Evolutionary conservation across 768 basidiomycete genomes (phyloP).

Genomic region (Suillus placidus): DNA sequence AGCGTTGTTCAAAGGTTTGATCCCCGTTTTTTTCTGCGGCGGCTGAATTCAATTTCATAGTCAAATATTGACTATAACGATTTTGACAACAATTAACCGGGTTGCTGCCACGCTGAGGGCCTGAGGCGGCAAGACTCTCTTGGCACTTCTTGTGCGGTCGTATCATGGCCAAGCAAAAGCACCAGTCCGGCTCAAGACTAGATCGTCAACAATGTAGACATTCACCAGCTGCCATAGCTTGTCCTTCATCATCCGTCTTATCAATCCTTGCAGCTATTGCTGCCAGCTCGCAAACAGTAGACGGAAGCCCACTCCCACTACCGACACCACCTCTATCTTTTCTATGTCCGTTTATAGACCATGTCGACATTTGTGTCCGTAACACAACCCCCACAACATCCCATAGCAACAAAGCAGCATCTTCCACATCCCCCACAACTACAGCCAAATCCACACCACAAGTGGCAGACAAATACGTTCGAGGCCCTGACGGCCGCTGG

Average conservation of each 20-base stretch:
- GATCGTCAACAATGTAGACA: slow-evolving; percentile 15
- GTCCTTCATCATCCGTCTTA: slow-evolving; percentile 55
- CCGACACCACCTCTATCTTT: slow-evolving; percentile 53
- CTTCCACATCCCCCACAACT: slow-evolving; percentile 19
- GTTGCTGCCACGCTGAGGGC: slow-evolving; percentile 34
- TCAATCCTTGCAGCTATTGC: slow-evolving; percentile 60
- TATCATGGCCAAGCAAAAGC: slow-evolving; percentile 58
- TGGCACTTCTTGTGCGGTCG: slow-evolving; percentile 40
- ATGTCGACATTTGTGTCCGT: slow-evolving; percentile 15
- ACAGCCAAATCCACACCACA: slow-evolving; percentile 10
- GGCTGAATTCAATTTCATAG: slow-evolving; percentile 19
- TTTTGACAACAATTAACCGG: slow-evolving; percentile 13
- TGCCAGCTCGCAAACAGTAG: slow-evolving; percentile 45
- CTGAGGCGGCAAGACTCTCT: slow-evolving; percentile 37
- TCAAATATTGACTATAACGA: slow-evolving; percentile 16
- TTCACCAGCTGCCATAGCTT: slow-evolving; percentile 24
- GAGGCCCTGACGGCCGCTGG: slow-evolving; percentile 61
- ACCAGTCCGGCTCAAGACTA: slow-evolving; percentile 27
- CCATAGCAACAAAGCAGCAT: background rate
- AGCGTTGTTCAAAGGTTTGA: background rate
- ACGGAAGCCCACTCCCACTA: slow-evolving; percentile 46
- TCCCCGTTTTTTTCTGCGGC: background rate
- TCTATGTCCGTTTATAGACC: slow-evolving; percentile 55
- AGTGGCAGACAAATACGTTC: slow-evolving; percentile 58
- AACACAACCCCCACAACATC: background rate